Conservation (phyloP, 1,284 basidiomycete species). For the Termitomyces sp. region DNA sequence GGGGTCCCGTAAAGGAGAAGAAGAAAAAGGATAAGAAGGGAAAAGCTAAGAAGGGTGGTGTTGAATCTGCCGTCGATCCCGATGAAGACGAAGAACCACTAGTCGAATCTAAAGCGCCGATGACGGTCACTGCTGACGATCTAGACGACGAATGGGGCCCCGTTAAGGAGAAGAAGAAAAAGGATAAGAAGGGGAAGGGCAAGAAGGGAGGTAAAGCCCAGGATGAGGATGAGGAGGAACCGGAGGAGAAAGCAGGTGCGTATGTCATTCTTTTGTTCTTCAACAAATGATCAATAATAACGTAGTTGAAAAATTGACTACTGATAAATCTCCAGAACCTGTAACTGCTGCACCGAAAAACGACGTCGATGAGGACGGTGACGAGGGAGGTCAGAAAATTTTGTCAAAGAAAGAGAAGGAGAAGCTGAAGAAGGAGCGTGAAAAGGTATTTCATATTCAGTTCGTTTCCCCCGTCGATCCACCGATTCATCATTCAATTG, state of each 20-base stretch:
- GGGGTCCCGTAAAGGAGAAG: slow-evolving; percentile 55
- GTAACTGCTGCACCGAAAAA: slow-evolving; percentile 28
- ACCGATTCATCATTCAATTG: background rate
- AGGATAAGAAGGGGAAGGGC: slow-evolving; percentile 53
- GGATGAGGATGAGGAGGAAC: slow-evolving; percentile 38
- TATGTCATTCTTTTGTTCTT: background rate
- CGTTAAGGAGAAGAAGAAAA: slow-evolving; percentile 49
- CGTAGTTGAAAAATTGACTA: slow-evolving; percentile 20
- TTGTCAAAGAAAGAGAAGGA: slow-evolving; percentile 92
- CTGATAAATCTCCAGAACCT: slow-evolving; percentile 26
- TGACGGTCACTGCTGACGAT: slow-evolving; percentile 56
- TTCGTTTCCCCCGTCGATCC: background rate
- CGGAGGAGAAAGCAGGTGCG: slow-evolving; percentile 27
- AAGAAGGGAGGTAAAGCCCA: slow-evolving; percentile 47
- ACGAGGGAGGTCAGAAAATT: slow-evolving; percentile 53
- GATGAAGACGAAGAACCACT: slow-evolving; percentile 23
- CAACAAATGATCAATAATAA: background rate
- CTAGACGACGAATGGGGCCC: slow-evolving; percentile 68
- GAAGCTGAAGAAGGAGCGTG: slow-evolving; percentile 88
- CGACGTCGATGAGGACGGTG: slow-evolving; percentile 40
- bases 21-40: slow-evolving; percentile 54
- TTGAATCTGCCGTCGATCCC: slow-evolving; percentile 33
- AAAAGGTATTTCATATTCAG: slow-evolving; percentile 58
- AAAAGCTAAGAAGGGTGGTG: slow-evolving; percentile 50
- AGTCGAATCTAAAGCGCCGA: slow-evolving; percentile 30